Percentiles rank a stretch among this genome's conserved stretches.
These are phyloP conservation scores for Leucoagaricus sp. DNA, from an alignment of 1,284 basidiomycete species.

Conservation along the genomic window DNA sequence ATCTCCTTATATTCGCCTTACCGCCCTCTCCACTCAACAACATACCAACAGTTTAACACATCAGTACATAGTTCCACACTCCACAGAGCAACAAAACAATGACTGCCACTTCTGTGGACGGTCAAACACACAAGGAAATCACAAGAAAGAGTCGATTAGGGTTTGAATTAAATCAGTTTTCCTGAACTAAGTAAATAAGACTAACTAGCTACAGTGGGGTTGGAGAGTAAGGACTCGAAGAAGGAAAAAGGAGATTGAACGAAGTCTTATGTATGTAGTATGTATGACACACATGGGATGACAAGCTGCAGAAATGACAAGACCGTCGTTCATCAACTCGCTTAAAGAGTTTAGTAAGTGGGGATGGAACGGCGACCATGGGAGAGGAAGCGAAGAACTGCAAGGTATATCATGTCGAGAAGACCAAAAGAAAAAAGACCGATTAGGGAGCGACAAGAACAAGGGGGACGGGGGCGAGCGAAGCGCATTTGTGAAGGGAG, in stretches of 20 bases:
- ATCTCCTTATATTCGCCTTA: too few relatives aligned
- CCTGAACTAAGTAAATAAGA: slow-evolving; percentile 21
- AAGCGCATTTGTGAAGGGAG: not conserved
- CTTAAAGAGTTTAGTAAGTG: not conserved
- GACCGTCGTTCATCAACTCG: not conserved
- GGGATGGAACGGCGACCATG: not conserved
- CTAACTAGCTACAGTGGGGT: slow-evolving; percentile 42
- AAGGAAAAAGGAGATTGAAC: slow-evolving; percentile 5
- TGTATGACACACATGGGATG: not conserved
- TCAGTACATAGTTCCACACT: too few relatives aligned
- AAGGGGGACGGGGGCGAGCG: slow-evolving; percentile 1
- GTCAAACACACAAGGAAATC: not conserved
- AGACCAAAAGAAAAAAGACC: not conserved
- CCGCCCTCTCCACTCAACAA: too few relatives aligned
- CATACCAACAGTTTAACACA: too few relatives aligned
- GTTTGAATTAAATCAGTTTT: slow-evolving; percentile 9
- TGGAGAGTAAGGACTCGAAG: not conserved
- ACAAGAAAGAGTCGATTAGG: slow-evolving; percentile 6
- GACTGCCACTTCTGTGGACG: too few relatives aligned
- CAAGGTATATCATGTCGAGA: slow-evolving; percentile 13
- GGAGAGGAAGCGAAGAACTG: not conserved
- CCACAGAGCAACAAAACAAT: too few relatives aligned
- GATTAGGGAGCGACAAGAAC: slow-evolving; percentile 14
- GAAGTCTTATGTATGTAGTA: not conserved
- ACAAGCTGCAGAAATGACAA: not conserved